Evolutionary conservation across 208 protist genomes (phyloP), one percentile per base, ranked within the genome.

Genomic region (Tritrichomonas foetus): DNA sequence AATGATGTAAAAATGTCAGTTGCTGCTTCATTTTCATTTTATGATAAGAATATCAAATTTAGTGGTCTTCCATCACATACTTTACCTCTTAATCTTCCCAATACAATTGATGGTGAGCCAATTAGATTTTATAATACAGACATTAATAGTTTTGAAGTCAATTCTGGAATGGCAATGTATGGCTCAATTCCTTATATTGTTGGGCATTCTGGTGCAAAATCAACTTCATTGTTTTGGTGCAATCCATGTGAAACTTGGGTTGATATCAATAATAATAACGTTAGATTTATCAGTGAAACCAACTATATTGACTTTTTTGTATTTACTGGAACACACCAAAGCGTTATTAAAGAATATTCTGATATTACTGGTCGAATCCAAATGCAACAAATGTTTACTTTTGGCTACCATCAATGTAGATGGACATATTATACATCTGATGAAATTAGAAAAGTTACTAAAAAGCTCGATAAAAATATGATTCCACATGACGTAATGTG

Each of bases 331-430:
- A 97, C 96, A 9, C 97, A 97, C 49, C 66, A 94, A 3, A 94
- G 96, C n/a, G 97, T 99, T 41, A 96, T 98, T 74, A 93, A 93
- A 66, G 97, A 99, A 95, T 98, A 98, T 96, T 96, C 97, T 16
- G 94, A 93, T 30, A 94, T 99, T 50, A 99, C 98, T 0, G 98
- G 98, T 36, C 80, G 95, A 33, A 97, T 97, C 0, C 80, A 97
- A 22, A 94, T 99, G 93, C 98, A 98, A 36, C 99, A 98, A 74
- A 95, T 98, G 93, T 99, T 99, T 94, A 95, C 97, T 16, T 95
- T 99, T 0, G 98, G 97, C 11, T 99, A 99, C 94, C 99, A 99
- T 95, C 99, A 99, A 96, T 99, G 97, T 94, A 97, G 98, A 53
- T 99, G 98, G 98, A 97, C 96, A 93, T 99, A 99, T 95, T 96